Conservation (phyloP, 441 rosid species). For the Adansonia grandidieri region DNA sequence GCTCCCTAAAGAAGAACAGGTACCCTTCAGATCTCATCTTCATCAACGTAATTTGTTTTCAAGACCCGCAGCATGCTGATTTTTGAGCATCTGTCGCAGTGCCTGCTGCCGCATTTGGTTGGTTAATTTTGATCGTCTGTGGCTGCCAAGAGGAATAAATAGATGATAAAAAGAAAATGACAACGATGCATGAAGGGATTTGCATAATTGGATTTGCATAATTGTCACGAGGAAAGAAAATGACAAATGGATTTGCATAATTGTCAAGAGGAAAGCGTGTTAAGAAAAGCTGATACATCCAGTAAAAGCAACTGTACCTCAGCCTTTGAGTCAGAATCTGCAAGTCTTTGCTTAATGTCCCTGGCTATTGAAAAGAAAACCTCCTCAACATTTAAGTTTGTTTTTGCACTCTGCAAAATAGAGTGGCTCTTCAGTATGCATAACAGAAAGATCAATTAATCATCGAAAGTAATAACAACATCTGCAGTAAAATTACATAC, state of each 20-base stretch:
- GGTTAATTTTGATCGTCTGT: conserved; percentile 86
- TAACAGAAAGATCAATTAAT: neutral
- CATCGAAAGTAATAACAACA: conserved; percentile 8
- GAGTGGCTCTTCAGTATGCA: too few relatives aligned
- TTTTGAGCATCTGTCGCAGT: conserved; percentile 60
- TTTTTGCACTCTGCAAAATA: too few relatives aligned
- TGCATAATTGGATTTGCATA: neutral
- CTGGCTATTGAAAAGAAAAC: too few relatives aligned
- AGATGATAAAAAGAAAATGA: too few relatives aligned
- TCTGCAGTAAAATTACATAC: conserved; percentile 1
- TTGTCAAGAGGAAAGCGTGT: too few relatives aligned
- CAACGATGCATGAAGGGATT: neutral
- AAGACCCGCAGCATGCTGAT: conserved; percentile 86
- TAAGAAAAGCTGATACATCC: neutral
- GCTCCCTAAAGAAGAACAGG: conserved; percentile 29
- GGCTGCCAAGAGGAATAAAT: conserved; percentile 47
- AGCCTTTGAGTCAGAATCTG: too few relatives aligned
- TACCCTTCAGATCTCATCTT: conserved; percentile 24
- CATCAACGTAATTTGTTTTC: conserved; percentile 28
- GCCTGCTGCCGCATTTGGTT: conserved; percentile 64
- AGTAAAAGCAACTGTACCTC: neutral
- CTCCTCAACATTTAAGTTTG: too few relatives aligned
- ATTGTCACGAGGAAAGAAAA: too few relatives aligned
- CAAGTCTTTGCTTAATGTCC: too few relatives aligned
- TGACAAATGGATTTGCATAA: neutral